Conservation (phyloP, 129 eudicot species). For the Lonicera japonica region DNA sequence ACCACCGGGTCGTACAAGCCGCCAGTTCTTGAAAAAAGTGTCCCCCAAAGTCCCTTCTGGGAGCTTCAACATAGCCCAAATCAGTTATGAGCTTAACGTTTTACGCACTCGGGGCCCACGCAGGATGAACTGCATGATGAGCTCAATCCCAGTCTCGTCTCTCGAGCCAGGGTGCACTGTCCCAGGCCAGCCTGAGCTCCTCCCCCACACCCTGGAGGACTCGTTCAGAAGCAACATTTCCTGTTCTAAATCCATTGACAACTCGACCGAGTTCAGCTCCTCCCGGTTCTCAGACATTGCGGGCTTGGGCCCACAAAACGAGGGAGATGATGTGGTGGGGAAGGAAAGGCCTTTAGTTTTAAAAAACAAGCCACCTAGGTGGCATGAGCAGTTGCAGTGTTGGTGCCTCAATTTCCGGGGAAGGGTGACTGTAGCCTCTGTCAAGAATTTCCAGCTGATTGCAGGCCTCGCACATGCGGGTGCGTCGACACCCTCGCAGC, state of each 20-base stretch:
- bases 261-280: slow-evolving; percentile 36
- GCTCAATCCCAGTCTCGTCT: slow-evolving; percentile 34
- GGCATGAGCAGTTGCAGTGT: slow-evolving; percentile 53
- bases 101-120: slow-evolving; percentile 58
- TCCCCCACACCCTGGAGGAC: slow-evolving; percentile 37
- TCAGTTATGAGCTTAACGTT: slow-evolving; percentile 47
- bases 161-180: slow-evolving; percentile 42
- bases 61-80: slow-evolving; percentile 35
- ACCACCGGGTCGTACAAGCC: slow-evolving; percentile 33
- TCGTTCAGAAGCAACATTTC: slow-evolving; percentile 51
- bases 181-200: slow-evolving; percentile 45
- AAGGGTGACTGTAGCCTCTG: slow-evolving; percentile 48
- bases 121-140: slow-evolving; percentile 39
- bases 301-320: slow-evolving; percentile 24
- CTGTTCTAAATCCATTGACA: no score
- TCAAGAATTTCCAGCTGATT: slow-evolving; percentile 46
- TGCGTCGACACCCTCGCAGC: slow-evolving; percentile 22
- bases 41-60: slow-evolving; percentile 46
- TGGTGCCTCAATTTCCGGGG: slow-evolving; percentile 53
- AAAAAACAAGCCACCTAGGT: slow-evolving; percentile 39
- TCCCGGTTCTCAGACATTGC: slow-evolving; percentile 39
- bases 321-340: slow-evolving; percentile 10
- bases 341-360: slow-evolving; percentile 32
- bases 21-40: slow-evolving; percentile 38
- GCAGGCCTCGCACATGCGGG: slow-evolving; percentile 32